phyloP scores from a whole-genome alignment of 2,329 filamentous ascomycete genomes.

The Talaromyces albobiverticillius region DNA sequence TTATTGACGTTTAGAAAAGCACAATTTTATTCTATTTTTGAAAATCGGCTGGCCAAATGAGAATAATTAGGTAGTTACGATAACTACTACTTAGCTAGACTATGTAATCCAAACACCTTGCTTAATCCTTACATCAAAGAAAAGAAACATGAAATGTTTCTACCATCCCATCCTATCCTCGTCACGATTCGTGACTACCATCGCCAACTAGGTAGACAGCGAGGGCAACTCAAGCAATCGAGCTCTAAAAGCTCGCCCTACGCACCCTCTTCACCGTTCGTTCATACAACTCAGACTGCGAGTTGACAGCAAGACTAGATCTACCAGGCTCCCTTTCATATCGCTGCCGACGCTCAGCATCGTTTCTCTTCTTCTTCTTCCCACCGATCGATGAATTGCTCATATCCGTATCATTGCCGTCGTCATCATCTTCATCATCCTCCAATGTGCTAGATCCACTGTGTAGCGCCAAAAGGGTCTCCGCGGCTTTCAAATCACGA shows the following conservation, averaged over 20 bases:
- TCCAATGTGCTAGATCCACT: constrained; percentile 11
- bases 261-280: constrained; percentile 8
- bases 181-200: no score
- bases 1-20: background rate
- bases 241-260: constrained; percentile 14
- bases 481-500: constrained; percentile 7
- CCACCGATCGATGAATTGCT: constrained; percentile 9
- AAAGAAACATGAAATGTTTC: no score
- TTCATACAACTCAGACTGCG: background rate
- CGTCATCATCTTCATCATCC: constrained; percentile 1
- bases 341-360: background rate
- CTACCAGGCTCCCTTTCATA: background rate
- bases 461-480: constrained; percentile 10
- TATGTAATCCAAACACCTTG: no score
- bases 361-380: background rate
- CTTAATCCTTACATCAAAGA: no score
- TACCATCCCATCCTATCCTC: no score
- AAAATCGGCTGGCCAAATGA: no score
- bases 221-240: no score
- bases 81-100: no score
- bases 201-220: no score
- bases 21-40: background rate
- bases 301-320: background rate
- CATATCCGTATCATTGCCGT: background rate
- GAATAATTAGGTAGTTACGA: no score